Conservation (phyloP, 495 filamentous ascomycete genomes). For the Achaetomiella virescens region DNA sequence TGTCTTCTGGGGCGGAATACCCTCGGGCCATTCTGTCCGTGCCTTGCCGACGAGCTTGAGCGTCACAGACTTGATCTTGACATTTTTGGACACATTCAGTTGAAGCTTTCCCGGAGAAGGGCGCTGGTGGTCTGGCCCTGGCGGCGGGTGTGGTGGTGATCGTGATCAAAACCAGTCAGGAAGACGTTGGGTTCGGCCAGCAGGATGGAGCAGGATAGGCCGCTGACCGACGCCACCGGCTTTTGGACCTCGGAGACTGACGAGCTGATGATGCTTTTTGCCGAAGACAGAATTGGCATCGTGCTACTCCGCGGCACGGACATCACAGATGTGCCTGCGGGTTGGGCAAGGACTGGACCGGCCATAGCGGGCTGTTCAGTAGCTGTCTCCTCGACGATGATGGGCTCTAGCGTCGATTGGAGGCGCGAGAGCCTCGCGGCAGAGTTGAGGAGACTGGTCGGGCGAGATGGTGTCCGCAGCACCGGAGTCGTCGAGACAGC, state of each 20-base stretch:
- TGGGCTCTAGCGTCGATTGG: conserved; percentile 5
- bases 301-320: conserved; percentile 37
- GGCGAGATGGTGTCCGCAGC: conserved; percentile 12
- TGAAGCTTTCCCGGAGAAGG: conserved; percentile 77
- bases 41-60: conserved; percentile 80
- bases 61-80: conserved; percentile 91
- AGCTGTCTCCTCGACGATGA: conserved; percentile 20
- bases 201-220: conserved; percentile 63
- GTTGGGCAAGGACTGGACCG: conserved; percentile 18
- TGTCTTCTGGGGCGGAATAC: conserved; percentile 83
- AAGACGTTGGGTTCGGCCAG: conserved; percentile 88
- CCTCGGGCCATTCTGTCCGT: conserved; percentile 95
- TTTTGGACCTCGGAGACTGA: conserved; percentile 50
- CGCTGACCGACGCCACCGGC: conserved; percentile 67
- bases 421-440: conserved; percentile 24
- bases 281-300: conserved; percentile 35
- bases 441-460: conserved; percentile 28
- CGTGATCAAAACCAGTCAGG: conserved; percentile 84
- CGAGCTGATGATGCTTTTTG: conserved; percentile 38
- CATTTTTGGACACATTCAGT: conserved; percentile 76
- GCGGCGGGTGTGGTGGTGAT: conserved; percentile 53
- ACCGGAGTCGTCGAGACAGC: conserved; percentile 11
- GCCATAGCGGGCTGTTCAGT: conserved; percentile 23
- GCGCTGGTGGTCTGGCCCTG: conserved; percentile 54
- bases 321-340: conserved; percentile 12